Evolutionary conservation across 2,329 filamentous ascomycete genomes (phyloP).

Genomic region (Botrytis aclada): DNA sequence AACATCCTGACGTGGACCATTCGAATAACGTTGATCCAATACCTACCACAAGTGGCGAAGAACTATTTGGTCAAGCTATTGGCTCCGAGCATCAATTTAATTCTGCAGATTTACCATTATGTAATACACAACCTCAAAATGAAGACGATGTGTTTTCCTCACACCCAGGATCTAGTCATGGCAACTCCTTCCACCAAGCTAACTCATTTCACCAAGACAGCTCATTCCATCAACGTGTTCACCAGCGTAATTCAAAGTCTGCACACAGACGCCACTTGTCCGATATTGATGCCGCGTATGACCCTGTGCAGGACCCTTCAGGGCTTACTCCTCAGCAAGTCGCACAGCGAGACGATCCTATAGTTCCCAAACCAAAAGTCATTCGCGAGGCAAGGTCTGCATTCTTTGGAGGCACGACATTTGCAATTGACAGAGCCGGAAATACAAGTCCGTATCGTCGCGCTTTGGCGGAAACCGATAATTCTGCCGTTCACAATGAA

Average conservation of each 20-base stretch:
- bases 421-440: slow-evolving; percentile 53
- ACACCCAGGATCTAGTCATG: slow-evolving; percentile 4
- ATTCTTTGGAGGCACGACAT: slow-evolving; percentile 51
- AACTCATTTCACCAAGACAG: neutral
- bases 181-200: slow-evolving; percentile 1
- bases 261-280: neutral
- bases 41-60: slow-evolving; percentile 19
- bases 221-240: neutral
- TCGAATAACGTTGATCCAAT: slow-evolving; percentile 23
- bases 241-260: slow-evolving; percentile 2
- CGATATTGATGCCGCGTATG: neutral
- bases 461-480: slow-evolving; percentile 40
- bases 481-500: slow-evolving; percentile 10
- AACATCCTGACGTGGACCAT: slow-evolving; percentile 19
- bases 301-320: slow-evolving; percentile 4
- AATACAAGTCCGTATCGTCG: slow-evolving; percentile 55
- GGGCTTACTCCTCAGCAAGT: slow-evolving; percentile 33
- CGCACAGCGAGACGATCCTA: slow-evolving; percentile 33
- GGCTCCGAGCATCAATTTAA: slow-evolving; percentile 29
- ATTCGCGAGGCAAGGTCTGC: slow-evolving; percentile 46
- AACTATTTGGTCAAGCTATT: slow-evolving; percentile 24
- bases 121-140: slow-evolving; percentile 22
- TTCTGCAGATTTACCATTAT: slow-evolving; percentile 23
- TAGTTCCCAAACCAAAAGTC: slow-evolving; percentile 31
- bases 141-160: slow-evolving; percentile 32